A percentile compares a stretch with the other conserved stretches of the same genome.
Conservation (phyloP, 345 rosid genomes). For the Pugionium cornutum region DNA sequence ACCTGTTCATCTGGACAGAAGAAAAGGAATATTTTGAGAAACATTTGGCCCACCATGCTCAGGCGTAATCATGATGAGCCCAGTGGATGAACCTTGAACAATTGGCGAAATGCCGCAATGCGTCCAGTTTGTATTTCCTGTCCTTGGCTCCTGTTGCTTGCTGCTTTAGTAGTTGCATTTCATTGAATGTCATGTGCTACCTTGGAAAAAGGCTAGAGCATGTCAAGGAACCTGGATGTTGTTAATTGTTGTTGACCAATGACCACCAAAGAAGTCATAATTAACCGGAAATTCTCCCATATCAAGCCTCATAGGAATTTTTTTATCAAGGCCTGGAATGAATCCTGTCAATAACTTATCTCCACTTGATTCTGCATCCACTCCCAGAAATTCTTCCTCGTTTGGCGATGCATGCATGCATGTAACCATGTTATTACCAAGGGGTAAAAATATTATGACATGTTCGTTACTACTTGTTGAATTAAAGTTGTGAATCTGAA, state of each 20-base stretch:
- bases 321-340: slow-evolving; percentile 48
- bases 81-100: slow-evolving; percentile 61
- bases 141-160: slow-evolving; percentile 62
- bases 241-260: slow-evolving; percentile 48
- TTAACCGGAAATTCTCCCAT: slow-evolving; percentile 65
- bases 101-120: slow-evolving; percentile 48
- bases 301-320: slow-evolving; percentile 51
- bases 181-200: slow-evolving; percentile 70
- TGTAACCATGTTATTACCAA: slow-evolving; percentile 46
- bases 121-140: slow-evolving; percentile 58
- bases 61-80: slow-evolving; percentile 52
- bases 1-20: slow-evolving; percentile 54
- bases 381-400: slow-evolving; percentile 64
- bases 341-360: slow-evolving; percentile 51
- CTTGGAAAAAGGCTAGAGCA: slow-evolving; percentile 60
- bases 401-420: slow-evolving; percentile 57
- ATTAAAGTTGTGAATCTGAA: no score
- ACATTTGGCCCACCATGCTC: slow-evolving; percentile 59
- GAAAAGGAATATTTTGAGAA: slow-evolving; percentile 45
- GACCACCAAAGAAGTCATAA: slow-evolving; percentile 69
- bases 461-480: no score
- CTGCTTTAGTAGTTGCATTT: slow-evolving; percentile 78
- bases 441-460: no score
- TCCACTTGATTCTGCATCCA: slow-evolving; percentile 58
- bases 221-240: slow-evolving; percentile 55